A percentile compares a stretch with the other conserved stretches of the same genome.
These are phyloP conservation scores for Cyberlindnera japonica DNA, from an alignment of 805 yeast genomes.

Conservation along the genomic window DNA sequence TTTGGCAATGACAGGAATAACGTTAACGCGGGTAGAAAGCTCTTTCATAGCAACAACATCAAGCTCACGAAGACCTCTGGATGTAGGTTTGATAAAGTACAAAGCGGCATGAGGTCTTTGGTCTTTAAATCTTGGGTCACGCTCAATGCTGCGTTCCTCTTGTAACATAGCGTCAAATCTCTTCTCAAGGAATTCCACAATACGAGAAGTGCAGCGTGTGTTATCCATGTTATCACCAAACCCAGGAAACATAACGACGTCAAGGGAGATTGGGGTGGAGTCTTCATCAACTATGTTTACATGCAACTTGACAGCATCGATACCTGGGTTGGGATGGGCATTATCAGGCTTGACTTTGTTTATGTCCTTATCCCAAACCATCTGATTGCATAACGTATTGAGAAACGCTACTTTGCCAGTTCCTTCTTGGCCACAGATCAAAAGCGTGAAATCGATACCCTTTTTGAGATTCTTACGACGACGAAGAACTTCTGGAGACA, in stretches of 20 bases:
- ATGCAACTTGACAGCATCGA: slow-evolving; percentile 44
- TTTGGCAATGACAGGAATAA: slow-evolving; percentile 78
- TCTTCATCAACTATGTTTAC: slow-evolving; percentile 57
- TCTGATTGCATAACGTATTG: slow-evolving; percentile 58
- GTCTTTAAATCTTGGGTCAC: slow-evolving; percentile 69
- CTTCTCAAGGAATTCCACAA: slow-evolving; percentile 59
- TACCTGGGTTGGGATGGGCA: slow-evolving; percentile 35
- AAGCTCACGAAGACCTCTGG: slow-evolving; percentile 63
- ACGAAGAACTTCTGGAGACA: slow-evolving; percentile 40
- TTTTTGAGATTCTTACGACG: slow-evolving; percentile 60
- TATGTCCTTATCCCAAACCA: slow-evolving; percentile 33
- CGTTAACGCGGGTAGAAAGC: slow-evolving; percentile 69
- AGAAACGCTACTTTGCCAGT: slow-evolving; percentile 73
- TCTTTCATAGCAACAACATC: slow-evolving; percentile 71
- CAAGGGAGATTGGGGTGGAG: slow-evolving; percentile 48
- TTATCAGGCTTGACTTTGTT: slow-evolving; percentile 28
- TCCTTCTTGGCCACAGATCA: slow-evolving; percentile 72
- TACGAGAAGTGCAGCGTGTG: slow-evolving; percentile 42
- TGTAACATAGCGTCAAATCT: slow-evolving; percentile 71
- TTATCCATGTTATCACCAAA: slow-evolving; percentile 76
- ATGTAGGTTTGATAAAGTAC: slow-evolving; percentile 70
- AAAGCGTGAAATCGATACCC: slow-evolving; percentile 59
- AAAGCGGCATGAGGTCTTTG: slow-evolving; percentile 74
- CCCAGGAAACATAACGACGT: slow-evolving; percentile 69
- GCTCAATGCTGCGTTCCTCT: slow-evolving; percentile 70